Evolutionary conservation across 23 red algal species (phyloP).

Genomic region (Gracilaria gracilis): DNA sequence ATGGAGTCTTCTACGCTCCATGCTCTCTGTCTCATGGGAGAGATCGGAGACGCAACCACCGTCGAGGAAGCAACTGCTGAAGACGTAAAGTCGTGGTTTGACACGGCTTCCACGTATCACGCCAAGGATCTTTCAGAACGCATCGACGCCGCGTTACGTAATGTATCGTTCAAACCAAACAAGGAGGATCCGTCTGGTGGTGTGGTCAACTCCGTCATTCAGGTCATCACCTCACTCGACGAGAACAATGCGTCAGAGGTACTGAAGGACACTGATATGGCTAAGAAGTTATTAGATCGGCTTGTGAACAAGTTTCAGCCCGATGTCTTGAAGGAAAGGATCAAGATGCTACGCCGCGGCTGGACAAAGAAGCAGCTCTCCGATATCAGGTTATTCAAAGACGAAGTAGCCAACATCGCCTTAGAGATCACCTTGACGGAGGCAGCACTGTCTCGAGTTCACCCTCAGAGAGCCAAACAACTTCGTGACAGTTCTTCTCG

Average conservation of each 20-base stretch:
- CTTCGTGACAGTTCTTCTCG: background rate
- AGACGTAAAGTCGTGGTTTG: no score
- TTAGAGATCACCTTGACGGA: background rate
- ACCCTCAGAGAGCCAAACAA: background rate
- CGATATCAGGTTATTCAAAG: background rate
- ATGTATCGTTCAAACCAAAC: background rate
- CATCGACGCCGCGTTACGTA: slow-evolving; percentile 18
- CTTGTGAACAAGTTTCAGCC: slow-evolving; percentile 16
- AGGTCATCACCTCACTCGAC: background rate
- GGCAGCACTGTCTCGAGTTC: background rate
- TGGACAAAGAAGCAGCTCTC: background rate
- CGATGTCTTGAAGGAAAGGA: background rate
- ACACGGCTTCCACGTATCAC: background rate
- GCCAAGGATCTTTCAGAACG: background rate
- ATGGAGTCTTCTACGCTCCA: no score
- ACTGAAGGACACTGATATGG: background rate
- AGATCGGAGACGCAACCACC: no score
- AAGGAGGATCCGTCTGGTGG: background rate
- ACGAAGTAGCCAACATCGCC: background rate
- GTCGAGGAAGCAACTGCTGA: no score
- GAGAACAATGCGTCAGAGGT: slow-evolving; percentile 11
- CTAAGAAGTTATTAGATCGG: background rate
- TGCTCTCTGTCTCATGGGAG: no score
- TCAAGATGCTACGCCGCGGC: background rate
- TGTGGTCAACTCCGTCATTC: background rate